phyloP scores from a whole-genome alignment of 371 early-diverging fungal genomes.

The Mucor circinelloides region DNA sequence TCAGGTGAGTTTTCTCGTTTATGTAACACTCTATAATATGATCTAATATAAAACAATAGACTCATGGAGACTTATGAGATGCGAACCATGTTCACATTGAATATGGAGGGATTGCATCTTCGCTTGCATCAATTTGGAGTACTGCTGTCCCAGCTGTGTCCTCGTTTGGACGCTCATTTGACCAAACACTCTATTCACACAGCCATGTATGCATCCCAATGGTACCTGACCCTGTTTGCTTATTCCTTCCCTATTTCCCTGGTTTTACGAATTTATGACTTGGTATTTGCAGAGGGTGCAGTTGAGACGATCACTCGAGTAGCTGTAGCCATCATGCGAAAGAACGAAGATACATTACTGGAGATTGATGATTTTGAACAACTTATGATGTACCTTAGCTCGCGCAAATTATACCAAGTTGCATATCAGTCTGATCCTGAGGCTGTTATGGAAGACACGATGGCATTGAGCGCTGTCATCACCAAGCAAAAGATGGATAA shows the following conservation, averaged over 20 bases:
- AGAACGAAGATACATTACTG: slow-evolving; percentile 76
- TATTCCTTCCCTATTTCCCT: slow-evolving; percentile 89
- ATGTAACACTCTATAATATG: slow-evolving; percentile 34
- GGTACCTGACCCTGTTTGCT: slow-evolving; percentile 96
- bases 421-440: slow-evolving; percentile 66
- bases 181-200: slow-evolving; percentile 72
- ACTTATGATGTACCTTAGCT: slow-evolving; percentile 79
- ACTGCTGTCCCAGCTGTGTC: slow-evolving; percentile 80
- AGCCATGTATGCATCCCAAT: slow-evolving; percentile 91
- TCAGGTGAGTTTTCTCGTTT: slow-evolving; percentile 41
- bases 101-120: slow-evolving; percentile 88
- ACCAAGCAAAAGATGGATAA: slow-evolving; percentile 71
- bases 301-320: slow-evolving; percentile 86
- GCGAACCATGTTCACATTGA: slow-evolving; percentile 80
- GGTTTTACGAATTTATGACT: slow-evolving; percentile 90
- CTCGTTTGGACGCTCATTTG: slow-evolving; percentile 77
- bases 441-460: slow-evolving; percentile 76
- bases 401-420: slow-evolving; percentile 76
- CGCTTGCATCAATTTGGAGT: slow-evolving; percentile 86
- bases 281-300: slow-evolving; percentile 87
- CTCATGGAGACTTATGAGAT: slow-evolving; percentile 90
- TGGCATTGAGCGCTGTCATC: slow-evolving; percentile 68
- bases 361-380: slow-evolving; percentile 82
- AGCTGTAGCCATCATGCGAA: slow-evolving; percentile 83
- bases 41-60: slow-evolving; percentile 19